phyloP scores from a whole-genome alignment of 176 grass and related monocot genomes.

The Zea luxurians region DNA sequence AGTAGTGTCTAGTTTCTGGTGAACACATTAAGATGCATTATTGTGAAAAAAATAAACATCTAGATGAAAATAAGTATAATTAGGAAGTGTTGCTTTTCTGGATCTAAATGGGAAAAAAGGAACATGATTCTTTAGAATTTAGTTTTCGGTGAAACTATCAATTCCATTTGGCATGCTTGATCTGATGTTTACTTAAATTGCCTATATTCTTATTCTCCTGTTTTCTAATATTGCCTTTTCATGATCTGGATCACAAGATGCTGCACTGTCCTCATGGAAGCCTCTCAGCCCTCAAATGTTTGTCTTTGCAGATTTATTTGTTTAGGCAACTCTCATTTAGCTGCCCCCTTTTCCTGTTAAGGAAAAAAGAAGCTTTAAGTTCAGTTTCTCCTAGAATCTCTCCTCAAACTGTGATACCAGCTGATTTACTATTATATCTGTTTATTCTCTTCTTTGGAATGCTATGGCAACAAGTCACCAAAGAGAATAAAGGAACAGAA shows the following conservation, averaged over 20 bases:
- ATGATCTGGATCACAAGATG: conserved; percentile 34
- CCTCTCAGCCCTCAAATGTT: conserved; percentile 34
- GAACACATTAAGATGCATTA: conserved; percentile 16
- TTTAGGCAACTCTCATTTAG: too few species aligned
- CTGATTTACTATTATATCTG: too few species aligned
- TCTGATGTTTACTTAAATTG: conserved; percentile 44
- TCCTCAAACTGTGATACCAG: too few species aligned
- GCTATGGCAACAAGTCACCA: too few species aligned
- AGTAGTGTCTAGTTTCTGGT: conserved; percentile 8
- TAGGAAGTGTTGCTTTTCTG: conserved; percentile 27
- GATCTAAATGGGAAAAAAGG: conserved; percentile 33
- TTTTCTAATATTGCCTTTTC: conserved; percentile 22
- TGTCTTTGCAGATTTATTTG: conserved; percentile 5
- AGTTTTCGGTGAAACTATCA: conserved; percentile 33
- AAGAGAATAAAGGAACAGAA: too few species aligned
- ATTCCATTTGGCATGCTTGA: conserved; percentile 42
- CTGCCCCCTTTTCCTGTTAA: too few species aligned
- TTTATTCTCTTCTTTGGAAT: too few species aligned
- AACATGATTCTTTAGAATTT: conserved; percentile 42
- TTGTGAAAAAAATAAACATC: conserved; percentile 1
- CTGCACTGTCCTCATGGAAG: conserved; percentile 29
- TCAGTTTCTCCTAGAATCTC: too few species aligned
- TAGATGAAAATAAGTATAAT: conserved; percentile 10
- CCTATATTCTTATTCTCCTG: conserved; percentile 38
- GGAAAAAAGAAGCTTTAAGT: too few species aligned